phyloP scores from a whole-genome alignment of 2,329 filamentous ascomycete genomes.

The Metarhizium robertsii region DNA sequence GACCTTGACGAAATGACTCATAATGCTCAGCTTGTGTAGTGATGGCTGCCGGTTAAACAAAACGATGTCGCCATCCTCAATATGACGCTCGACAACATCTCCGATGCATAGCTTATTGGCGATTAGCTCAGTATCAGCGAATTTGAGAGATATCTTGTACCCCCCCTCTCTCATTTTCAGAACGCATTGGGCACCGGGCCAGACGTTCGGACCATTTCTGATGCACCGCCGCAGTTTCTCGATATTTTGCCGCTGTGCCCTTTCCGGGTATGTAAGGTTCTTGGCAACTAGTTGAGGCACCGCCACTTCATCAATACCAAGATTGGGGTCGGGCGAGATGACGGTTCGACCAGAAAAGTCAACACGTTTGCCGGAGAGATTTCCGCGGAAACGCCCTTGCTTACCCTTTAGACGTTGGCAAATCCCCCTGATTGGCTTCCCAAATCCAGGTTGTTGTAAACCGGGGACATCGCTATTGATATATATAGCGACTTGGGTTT shows the following conservation, averaged over 20 bases:
- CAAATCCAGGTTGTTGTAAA: conserved; percentile 72
- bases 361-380: conserved; percentile 93
- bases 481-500: conserved; percentile 91
- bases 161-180: conserved; percentile 56
- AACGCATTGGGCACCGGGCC: conserved; percentile 80
- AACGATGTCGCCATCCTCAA: conserved; percentile 91
- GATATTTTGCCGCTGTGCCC: conserved; percentile 75
- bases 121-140: conserved; percentile 61
- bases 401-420: conserved; percentile 95
- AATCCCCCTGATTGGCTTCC: conserved; percentile 84
- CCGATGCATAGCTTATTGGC: conserved; percentile 69
- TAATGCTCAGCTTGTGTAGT: conserved; percentile 95
- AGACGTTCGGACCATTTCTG: conserved; percentile 62
- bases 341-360: conserved; percentile 98
- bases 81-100: conserved; percentile 84
- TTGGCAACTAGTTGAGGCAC: conserved; percentile 83
- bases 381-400: conserved; percentile 91
- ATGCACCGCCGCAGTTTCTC: conserved; percentile 69
- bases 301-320: conserved; percentile 87
- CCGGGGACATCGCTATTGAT: conserved; percentile 94
- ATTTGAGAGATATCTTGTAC: conserved; percentile 67
- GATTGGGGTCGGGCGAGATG: conserved; percentile 91
- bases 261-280: conserved; percentile 90
- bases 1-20: conserved; percentile 88
- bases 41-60: conserved; percentile 97